Base-by-base conservation (phyloP, 805 yeast genomes). In the Torulaspora indica region DNA sequence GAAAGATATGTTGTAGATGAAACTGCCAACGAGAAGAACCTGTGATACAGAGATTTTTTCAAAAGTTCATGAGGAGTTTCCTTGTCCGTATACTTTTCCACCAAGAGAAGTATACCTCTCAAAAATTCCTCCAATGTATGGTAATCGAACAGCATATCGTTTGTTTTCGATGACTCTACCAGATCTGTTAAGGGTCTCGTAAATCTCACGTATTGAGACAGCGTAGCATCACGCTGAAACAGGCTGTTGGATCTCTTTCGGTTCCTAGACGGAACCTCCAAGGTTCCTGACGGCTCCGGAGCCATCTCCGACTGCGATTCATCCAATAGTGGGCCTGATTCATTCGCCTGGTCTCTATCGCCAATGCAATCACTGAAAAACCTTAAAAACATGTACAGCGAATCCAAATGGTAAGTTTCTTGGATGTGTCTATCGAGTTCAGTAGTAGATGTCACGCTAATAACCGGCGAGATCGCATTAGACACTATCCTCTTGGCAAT, bases 1-100 rank as follows among this genome's bases (percentile, higher is more conserved):
- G 86, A 78, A 7, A 85, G 65, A 6, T 74, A 73, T 10, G 77
- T 73, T 9, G 83, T 72, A 3, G 87, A 73, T 6, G 84, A 68
- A 33, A 84, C 57, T 7, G 66, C 61, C 51, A 78, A 75, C 24
- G 80, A 72, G 52, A 84, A 72, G 50, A 79, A 72, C 40, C 74
- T 76, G 48, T 77, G 66, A 58, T 82, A 86, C 8, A 81, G 64
- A 3, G 77, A 70, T 42, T 70, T 70, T 40, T 70, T 71, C 32
- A 76, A 54, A 1, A 62, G 43, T 10, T 54, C 40, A 39, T 60
- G 55, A 3, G 56, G 46, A 2, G 69, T 67, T 3, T 54, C 53
- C 10, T 62, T 58, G 36, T 51, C 45, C 1, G 60, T 57, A 15
- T 44, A 23, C n/a, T 42, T 43, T n/a, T 63, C 60, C 7, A 67